A percentile compares a stretch with the other conserved stretches of the same genome.
phyloP scores from a whole-genome alignment of 495 filamentous ascomycete species.

The Xylaria intraflava region DNA sequence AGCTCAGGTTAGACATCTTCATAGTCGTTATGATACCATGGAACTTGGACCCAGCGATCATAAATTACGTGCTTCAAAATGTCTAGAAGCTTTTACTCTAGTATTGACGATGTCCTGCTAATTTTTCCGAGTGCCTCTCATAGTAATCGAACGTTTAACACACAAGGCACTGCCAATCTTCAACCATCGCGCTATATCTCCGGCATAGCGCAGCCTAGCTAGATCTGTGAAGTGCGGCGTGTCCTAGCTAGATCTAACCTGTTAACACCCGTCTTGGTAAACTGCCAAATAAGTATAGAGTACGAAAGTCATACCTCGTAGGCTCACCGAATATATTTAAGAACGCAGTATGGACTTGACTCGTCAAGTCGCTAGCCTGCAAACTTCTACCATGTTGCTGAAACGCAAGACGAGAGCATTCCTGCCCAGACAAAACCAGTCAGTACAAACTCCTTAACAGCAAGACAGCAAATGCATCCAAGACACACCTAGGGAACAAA shows the following conservation, averaged over 20 bases:
- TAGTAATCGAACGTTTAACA: too few relatives aligned
- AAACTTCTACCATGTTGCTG: conserved; percentile 79
- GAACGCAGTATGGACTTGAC: conserved; percentile 81
- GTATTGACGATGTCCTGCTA: neutral
- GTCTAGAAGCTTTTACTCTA: neutral
- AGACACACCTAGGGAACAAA: neutral
- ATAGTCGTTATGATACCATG: neutral
- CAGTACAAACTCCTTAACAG: neutral
- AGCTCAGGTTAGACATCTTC: neutral
- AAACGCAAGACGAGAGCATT: conserved; percentile 86
- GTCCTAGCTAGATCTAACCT: conserved; percentile 7
- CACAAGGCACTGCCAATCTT: neutral
- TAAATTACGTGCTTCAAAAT: neutral
- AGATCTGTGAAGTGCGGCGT: neutral
- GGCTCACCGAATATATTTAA: conserved; percentile 63
- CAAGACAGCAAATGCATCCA: neutral
- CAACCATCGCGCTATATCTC: neutral
- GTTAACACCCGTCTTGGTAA: neutral
- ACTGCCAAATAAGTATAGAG: neutral
- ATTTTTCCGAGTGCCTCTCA: neutral
- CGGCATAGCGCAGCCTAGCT: neutral
- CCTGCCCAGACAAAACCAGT: conserved; percentile 33
- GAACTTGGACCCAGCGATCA: neutral
- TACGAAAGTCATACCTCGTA: conserved; percentile 4
- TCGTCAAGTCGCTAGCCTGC: conserved; percentile 91